A percentile compares a stretch with the other conserved stretches of the same genome.
Conservation (phyloP, 495 filamentous ascomycete genomes). For the Cudoniella acicularis region DNA sequence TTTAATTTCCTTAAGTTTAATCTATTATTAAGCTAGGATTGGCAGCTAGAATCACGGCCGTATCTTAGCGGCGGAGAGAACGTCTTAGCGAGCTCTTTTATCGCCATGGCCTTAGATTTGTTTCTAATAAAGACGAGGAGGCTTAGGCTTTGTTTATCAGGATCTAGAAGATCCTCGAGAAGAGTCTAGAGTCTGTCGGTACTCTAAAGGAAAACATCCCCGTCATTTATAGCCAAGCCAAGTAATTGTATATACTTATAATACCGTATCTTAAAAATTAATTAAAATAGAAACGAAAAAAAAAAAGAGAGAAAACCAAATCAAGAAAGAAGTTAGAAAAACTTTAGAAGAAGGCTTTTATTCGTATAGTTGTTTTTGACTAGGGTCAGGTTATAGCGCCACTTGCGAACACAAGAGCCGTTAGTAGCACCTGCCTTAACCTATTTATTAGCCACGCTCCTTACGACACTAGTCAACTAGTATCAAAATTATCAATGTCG, state of each 20-base stretch:
- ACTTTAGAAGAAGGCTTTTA: not conserved
- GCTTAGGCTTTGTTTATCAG: constrained; percentile 4
- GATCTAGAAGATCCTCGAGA: constrained; percentile 1
- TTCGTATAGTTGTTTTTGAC: not conserved
- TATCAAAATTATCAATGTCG: not conserved
- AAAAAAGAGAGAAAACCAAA: not conserved
- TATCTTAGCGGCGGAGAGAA: constrained; percentile 1
- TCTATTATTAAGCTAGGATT: constrained; percentile 6
- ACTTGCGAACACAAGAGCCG: constrained; percentile 6
- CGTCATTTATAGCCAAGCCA: constrained; percentile 14
- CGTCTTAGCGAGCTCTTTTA: constrained; percentile 4
- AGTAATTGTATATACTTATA: not conserved
- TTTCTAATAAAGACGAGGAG: constrained; percentile 18
- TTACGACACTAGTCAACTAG: not conserved
- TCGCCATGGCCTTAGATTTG: constrained; percentile 13
- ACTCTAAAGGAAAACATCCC: constrained; percentile 20
- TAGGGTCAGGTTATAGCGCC: not conserved
- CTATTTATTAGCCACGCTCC: not conserved
- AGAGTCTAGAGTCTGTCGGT: constrained; percentile 8
- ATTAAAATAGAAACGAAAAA: not conserved
- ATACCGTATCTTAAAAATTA: not conserved
- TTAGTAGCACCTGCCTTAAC: not conserved
- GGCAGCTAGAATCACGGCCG: constrained; percentile 1
- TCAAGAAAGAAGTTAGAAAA: not conserved
- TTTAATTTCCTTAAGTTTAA: not conserved